Conservation (phyloP, 768 basidiomycete species). For the Coprinellus aureogranulatus region DNA sequence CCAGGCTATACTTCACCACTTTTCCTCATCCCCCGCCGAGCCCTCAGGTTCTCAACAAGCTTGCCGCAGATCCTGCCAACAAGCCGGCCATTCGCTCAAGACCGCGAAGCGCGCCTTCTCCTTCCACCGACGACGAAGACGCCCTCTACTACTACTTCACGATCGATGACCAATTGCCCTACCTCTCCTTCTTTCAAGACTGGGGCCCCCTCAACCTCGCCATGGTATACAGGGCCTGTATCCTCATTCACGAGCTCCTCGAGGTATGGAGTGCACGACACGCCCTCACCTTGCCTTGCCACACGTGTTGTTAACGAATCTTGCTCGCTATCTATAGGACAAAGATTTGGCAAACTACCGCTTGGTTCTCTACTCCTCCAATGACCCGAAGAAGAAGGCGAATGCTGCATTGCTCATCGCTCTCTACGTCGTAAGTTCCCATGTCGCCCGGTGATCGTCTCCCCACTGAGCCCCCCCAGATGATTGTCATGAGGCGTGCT, state of each 20-base stretch:
- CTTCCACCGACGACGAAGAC: conserved; percentile 64
- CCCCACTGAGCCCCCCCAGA: conserved; percentile 43
- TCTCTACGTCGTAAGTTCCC: conserved; percentile 76
- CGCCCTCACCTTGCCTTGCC: conserved; percentile 36
- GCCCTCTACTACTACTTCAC: conserved; percentile 87
- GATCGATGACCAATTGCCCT: conserved; percentile 88
- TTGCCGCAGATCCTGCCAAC: conserved; percentile 48
- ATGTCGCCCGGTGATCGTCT: conserved; percentile 2
- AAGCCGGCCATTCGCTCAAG: conserved; percentile 62
- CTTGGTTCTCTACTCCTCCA: conserved; percentile 84
- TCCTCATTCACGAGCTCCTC: conserved; percentile 85
- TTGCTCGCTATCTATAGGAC: conserved; percentile 48
- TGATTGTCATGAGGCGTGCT: conserved; percentile 86
- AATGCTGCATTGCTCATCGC: conserved; percentile 95
- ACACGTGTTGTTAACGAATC: conserved; percentile 28
- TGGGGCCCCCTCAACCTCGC: conserved; percentile 90
- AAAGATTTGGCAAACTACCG: conserved; percentile 68
- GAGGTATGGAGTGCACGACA: conserved; percentile 49
- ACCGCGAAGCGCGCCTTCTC: conserved; percentile 56
- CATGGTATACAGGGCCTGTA: conserved; percentile 93
- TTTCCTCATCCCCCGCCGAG: conserved; percentile 74
- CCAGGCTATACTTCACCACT: conserved; percentile 85
- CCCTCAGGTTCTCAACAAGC: conserved; percentile 62
- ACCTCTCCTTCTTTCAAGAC: conserved; percentile 92
- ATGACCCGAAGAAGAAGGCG: conserved; percentile 83